These are phyloP conservation scores for Colletotrichum horii DNA, from an alignment of 2,329 filamentous ascomycete genomes.

Conservation along the genomic window DNA sequence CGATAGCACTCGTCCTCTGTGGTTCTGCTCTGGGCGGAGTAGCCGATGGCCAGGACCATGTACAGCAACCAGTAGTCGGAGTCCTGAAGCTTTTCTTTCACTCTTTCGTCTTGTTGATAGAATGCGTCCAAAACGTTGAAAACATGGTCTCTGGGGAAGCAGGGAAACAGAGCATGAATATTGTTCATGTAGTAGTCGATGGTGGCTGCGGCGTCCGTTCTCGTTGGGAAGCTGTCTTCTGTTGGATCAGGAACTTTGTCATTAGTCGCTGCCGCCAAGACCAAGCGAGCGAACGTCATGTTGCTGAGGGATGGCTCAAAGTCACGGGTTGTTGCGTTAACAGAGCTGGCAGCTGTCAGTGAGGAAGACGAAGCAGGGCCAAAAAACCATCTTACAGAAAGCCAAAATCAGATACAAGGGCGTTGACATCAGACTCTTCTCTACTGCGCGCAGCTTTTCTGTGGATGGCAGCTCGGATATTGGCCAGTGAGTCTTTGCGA, in stretches of 20 bases:
- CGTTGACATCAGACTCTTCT: conserved; percentile 88
- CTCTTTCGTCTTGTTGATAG: conserved; percentile 72
- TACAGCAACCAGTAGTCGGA: conserved; percentile 87
- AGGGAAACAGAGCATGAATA: conserved; percentile 79
- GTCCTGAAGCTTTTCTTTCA: conserved; percentile 52
- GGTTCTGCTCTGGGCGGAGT: conserved; percentile 73
- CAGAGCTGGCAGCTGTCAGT: conserved; percentile 62
- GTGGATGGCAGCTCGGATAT: conserved; percentile 66
- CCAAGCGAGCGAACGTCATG: conserved; percentile 90
- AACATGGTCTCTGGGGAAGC: conserved; percentile 81
- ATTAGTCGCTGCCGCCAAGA: conserved; percentile 82
- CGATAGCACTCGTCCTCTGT: conserved; percentile 69
- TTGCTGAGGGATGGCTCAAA: conserved; percentile 88
- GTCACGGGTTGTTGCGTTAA: conserved; percentile 93
- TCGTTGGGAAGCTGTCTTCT: conserved; percentile 70
- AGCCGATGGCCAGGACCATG: conserved; percentile 87
- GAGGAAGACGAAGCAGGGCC: background rate
- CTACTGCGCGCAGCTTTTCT: conserved; percentile 67
- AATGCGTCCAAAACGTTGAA: conserved; percentile 81
- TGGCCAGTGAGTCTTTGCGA: conserved; percentile 67
- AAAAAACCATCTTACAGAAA: conserved; percentile 66
- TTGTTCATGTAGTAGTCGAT: conserved; percentile 87
- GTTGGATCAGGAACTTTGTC: conserved; percentile 70
- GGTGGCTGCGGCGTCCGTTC: conserved; percentile 70
- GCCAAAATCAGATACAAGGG: conserved; percentile 91